Percentiles rank a stretch among this genome's conserved stretches.
Conservation (phyloP, 192 early-diverging fungal species). For the Diversispora epigaea region DNA sequence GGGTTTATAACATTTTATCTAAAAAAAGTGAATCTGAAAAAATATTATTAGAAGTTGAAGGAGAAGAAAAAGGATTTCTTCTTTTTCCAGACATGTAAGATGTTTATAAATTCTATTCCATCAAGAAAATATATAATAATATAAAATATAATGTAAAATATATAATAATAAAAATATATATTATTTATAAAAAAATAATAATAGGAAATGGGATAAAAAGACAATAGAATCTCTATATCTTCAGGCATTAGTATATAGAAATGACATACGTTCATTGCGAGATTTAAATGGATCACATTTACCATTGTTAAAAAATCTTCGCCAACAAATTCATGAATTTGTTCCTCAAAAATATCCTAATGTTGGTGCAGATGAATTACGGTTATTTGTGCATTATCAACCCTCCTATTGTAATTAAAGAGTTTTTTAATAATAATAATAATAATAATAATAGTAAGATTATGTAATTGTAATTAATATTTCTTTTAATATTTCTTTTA, state of each 20-base stretch:
- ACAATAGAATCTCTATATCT: conserved; percentile 66
- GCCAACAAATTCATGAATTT: conserved; percentile 46
- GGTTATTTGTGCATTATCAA: conserved; percentile 78
- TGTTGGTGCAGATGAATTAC: conserved; percentile 57
- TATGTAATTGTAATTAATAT: no score
- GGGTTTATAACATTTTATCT: conserved; percentile 77
- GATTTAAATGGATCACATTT: conserved; percentile 61
- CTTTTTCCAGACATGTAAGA: conserved; percentile 71
- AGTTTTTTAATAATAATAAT: neutral
- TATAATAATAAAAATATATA: neutral
- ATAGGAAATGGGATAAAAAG: conserved; percentile 71
- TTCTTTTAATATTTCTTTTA: neutral
- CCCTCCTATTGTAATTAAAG: conserved; percentile 68
- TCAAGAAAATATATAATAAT: no score
- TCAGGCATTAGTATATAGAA: conserved; percentile 57
- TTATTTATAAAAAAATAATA: neutral
- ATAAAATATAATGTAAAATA: no score
- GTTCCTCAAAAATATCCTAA: conserved; percentile 47
- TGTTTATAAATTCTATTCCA: neutral
- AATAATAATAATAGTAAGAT: no score
- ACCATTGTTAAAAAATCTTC: conserved; percentile 62
- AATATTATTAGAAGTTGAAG: conserved; percentile 60
- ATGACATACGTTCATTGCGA: conserved; percentile 60
- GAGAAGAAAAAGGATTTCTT: conserved; percentile 66
- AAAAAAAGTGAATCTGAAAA: conserved; percentile 64